These are phyloP conservation scores for Cochlearia excelsa DNA, from an alignment of 345 rosid genomes.

Conservation along the genomic window DNA sequence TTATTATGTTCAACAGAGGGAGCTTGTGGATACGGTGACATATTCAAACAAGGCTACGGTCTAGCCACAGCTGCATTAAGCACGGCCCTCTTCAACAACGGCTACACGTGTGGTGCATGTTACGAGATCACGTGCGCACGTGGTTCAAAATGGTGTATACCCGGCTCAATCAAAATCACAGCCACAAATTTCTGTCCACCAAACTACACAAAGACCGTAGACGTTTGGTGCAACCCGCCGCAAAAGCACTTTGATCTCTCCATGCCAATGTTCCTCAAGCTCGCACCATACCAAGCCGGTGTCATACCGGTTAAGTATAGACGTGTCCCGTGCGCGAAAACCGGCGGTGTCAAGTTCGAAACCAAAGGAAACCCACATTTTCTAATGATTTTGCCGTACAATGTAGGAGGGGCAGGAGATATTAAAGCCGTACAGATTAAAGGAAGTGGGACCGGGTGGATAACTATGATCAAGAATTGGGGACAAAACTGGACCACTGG, in stretches of 20 bases:
- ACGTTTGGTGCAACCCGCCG: constrained; percentile 51
- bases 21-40: constrained; percentile 59
- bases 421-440: constrained; percentile 12
- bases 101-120: constrained; percentile 27
- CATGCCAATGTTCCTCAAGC: constrained; percentile 39
- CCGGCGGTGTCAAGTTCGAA: constrained; percentile 47
- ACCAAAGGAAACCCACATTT: constrained; percentile 35
- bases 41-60: constrained; percentile 46
- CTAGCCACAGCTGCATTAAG: constrained; percentile 48
- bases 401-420: constrained; percentile 35
- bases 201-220: constrained; percentile 25
- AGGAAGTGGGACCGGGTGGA: constrained; percentile 18
- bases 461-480: constrained; percentile 16
- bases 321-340: constrained; percentile 40
- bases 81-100: constrained; percentile 34
- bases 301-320: constrained; percentile 44
- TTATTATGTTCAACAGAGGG: constrained; percentile 35
- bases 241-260: constrained; percentile 49
- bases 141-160: constrained; percentile 9
- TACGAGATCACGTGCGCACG: constrained; percentile 11
- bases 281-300: constrained; percentile 39
- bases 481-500: constrained; percentile 10
- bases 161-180: constrained; percentile 30
- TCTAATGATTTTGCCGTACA: constrained; percentile 35
- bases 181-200: constrained; percentile 67